Percentiles rank a stretch among this genome's conserved stretches.
Evolutionary conservation across 805 yeast genomes (phyloP).

Genomic region (Grigorovia yakushimaensis): DNA sequence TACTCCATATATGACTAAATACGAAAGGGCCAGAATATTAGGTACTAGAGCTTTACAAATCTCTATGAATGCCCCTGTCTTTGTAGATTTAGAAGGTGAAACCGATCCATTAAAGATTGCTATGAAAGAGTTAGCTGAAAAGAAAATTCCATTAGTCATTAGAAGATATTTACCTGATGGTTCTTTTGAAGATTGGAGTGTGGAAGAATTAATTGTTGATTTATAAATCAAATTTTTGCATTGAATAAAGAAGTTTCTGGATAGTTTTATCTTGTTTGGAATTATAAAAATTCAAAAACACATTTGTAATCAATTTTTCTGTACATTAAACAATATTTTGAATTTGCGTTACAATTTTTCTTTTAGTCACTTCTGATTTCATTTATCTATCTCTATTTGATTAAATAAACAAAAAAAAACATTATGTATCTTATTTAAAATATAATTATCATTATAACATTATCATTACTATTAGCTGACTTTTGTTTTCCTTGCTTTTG

Average conservation of each 20-base stretch:
- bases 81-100: conserved; percentile 97
- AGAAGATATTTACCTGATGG: conserved; percentile 97
- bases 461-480: not conserved
- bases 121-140: conserved; percentile 89
- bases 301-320: not conserved
- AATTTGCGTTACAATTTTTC: not conserved
- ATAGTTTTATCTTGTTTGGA: too few species aligned
- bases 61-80: conserved; percentile 96
- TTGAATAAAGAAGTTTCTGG: too few species aligned
- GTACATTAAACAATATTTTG: not conserved
- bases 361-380: not conserved
- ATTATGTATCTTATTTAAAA: not conserved
- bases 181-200: conserved; percentile 96
- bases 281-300: too few species aligned
- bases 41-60: conserved; percentile 97
- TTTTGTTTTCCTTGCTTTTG: not conserved
- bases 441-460: not conserved
- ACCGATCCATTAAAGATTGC: conserved; percentile 98
- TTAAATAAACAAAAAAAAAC: too few species aligned
- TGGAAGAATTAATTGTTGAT: conserved; percentile 93
- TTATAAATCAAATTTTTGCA: conserved; percentile 34
- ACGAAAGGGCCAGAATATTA: conserved; percentile 93
- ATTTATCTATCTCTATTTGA: too few species aligned
- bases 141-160: conserved; percentile 89
- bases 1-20: conserved; percentile 98